Evolutionary conservation across 2,329 filamentous ascomycete genomes (phyloP), one percentile per base, ranked within the genome.

Genomic region (Leptographium lundbergii): DNA sequence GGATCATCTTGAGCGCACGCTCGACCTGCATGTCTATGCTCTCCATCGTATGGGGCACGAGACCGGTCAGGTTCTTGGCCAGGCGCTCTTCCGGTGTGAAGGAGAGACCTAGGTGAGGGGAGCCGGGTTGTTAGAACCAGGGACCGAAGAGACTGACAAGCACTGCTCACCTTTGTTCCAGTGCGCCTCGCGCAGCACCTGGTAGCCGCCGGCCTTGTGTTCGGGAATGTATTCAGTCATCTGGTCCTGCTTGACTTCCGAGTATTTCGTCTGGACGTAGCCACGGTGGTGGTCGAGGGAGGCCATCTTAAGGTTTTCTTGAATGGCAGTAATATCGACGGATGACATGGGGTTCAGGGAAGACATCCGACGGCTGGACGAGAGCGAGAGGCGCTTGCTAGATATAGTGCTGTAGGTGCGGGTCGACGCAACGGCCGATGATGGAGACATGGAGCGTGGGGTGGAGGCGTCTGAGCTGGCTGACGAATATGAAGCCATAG

Each of bases 1-100:
- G 79, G 67, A 92, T 85, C 75, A 91, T 86, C 72, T 84, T 84
- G 75, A 91, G 82, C 69, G 85, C 87, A 73, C 83, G 77, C 66
- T 77, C 77, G 67, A 79, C 81, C 70, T 86, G 82, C 57, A 78
- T 84, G 62, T 81, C 73, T 67, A 79, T 71, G 70, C 71, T 79
- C 74, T 84, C 80, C 72, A 82, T 81, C 68, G 80, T 80, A 70
- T 86, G 82, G 56, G 83, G 83, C 61, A 86, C 74, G 65, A 86
- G 77, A 62, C 83, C 83, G 50, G 82, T 85, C 62, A 86, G 77
- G 75, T 86, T 85, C 74, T 84, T 83, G 68, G 72, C 70, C 59
- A 82, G 73, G 65, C 83, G 81, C 71, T 86, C 79, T 63, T 85
- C 82, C 39, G 82, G 82, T 17, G 77, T 81, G 69, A 86, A 86